Evolutionary conservation across 2,329 filamentous ascomycete genomes (phyloP).

Genomic region (Chaetomiaceae sp.): DNA sequence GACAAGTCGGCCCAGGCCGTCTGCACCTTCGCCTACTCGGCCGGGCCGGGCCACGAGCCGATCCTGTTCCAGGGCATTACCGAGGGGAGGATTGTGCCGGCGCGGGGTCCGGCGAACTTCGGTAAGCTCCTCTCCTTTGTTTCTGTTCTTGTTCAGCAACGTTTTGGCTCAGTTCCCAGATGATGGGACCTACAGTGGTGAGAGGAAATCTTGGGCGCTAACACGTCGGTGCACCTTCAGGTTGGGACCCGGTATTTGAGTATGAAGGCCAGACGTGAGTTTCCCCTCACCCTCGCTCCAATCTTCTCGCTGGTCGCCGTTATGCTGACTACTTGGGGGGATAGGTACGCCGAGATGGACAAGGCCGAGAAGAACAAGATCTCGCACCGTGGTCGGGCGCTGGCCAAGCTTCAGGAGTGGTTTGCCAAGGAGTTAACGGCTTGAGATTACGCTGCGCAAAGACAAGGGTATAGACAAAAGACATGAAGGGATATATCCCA

Average conservation of each 20-base stretch:
- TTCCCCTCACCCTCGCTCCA: no score
- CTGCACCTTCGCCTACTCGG: constrained; percentile 90
- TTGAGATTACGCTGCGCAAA: constrained; percentile 4
- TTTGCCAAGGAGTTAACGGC: constrained; percentile 44
- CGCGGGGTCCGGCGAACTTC: constrained; percentile 74
- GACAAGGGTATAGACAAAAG: not conserved
- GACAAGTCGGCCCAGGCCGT: constrained; percentile 91
- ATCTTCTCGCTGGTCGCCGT: no score
- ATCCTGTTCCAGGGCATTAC: constrained; percentile 90
- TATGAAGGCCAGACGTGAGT: constrained; percentile 75
- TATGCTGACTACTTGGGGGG: constrained; percentile 1
- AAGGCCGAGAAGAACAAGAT: constrained; percentile 82
- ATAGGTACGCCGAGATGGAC: constrained; percentile 87
- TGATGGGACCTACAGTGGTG: no score
- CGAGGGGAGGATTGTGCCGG: constrained; percentile 74
- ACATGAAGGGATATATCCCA: not conserved
- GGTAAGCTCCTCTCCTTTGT: constrained; percentile 60
- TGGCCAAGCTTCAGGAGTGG: constrained; percentile 81
- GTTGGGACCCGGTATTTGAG: constrained; percentile 96
- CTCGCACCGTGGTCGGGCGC: constrained; percentile 82
- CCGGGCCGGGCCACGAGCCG: constrained; percentile 76
- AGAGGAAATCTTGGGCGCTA: no score
- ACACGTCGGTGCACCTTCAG: constrained; percentile 28
- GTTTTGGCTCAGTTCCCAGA: no score
- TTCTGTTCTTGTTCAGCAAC: no score